Evolutionary conservation across 1,139 yeast species (phyloP).

Genomic region (Suhomyces chickasaworum): DNA sequence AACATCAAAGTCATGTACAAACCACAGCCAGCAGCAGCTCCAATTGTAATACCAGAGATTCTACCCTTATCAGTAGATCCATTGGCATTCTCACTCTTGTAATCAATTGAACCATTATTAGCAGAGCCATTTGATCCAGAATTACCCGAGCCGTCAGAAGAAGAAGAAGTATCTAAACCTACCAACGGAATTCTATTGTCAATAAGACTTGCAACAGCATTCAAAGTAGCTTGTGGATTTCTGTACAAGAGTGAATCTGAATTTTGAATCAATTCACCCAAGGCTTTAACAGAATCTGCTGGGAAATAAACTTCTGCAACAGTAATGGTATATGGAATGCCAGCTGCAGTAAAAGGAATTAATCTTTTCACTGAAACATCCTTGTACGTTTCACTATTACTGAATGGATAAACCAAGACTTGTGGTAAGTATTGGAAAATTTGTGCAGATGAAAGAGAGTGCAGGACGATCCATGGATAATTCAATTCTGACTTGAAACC

Average conservation of each 20-base stretch:
- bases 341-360: conserved; percentile 62
- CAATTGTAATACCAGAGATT: conserved; percentile 62
- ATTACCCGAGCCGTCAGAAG: conserved; percentile 20
- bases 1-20: conserved; percentile 58
- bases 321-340: conserved; percentile 59
- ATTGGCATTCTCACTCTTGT: conserved; percentile 15
- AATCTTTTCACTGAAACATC: conserved; percentile 59
- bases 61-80: conserved; percentile 36
- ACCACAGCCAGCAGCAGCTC: conserved; percentile 68
- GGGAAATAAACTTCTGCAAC: conserved; percentile 81
- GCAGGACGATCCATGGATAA: conserved; percentile 69
- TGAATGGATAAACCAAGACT: conserved; percentile 56
- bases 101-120: conserved; percentile 48
- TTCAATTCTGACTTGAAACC: conserved; percentile 73
- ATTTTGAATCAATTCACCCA: conserved; percentile 48
- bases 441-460: conserved; percentile 72
- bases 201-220: conserved; percentile 55
- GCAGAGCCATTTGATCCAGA: conserved; percentile 16
- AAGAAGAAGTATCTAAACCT: conserved; percentile 42
- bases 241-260: conserved; percentile 51
- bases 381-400: conserved; percentile 29
- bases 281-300: conserved; percentile 40
- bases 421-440: conserved; percentile 70
- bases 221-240: conserved; percentile 49
- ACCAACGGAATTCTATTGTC: conserved; percentile 65